Evolutionary conservation across 306 rosid genomes (phyloP).

Genomic region (Medicago ruthenica): DNA sequence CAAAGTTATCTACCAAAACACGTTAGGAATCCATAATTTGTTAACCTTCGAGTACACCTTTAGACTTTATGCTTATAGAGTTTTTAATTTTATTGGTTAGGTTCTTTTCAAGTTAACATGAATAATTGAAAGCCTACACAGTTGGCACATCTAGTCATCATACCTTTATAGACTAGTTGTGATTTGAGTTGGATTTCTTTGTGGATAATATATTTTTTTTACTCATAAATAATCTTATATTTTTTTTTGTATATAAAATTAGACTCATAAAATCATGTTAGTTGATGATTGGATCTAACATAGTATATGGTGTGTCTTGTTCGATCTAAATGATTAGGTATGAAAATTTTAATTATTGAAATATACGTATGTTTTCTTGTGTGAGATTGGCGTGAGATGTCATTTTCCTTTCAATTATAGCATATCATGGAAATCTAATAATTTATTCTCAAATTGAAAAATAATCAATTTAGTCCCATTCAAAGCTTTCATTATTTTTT

Average conservation of each 20-base stretch:
- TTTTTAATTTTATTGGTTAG: neutral
- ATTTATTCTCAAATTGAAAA: neutral
- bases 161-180: neutral
- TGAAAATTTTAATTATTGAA: neutral
- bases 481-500: neutral
- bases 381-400: neutral
- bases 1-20: constrained; percentile 32
- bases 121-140: neutral
- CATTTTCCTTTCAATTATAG: neutral
- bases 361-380: neutral
- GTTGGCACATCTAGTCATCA: neutral
- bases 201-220: too few relatives aligned
- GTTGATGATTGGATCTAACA: neutral
- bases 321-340: neutral
- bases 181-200: neutral
- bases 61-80: constrained; percentile 15
- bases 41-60: constrained; percentile 4
- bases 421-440: neutral
- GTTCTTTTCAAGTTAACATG: neutral
- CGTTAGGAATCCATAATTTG: constrained; percentile 36
- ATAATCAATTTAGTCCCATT: too few relatives aligned
- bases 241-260: too few relatives aligned
- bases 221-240: too few relatives aligned
- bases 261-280: neutral
- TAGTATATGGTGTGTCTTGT: neutral